These are phyloP conservation scores for Pythium sukuiense DNA, from an alignment of 352 stramenopile species.

Conservation along the genomic window DNA sequence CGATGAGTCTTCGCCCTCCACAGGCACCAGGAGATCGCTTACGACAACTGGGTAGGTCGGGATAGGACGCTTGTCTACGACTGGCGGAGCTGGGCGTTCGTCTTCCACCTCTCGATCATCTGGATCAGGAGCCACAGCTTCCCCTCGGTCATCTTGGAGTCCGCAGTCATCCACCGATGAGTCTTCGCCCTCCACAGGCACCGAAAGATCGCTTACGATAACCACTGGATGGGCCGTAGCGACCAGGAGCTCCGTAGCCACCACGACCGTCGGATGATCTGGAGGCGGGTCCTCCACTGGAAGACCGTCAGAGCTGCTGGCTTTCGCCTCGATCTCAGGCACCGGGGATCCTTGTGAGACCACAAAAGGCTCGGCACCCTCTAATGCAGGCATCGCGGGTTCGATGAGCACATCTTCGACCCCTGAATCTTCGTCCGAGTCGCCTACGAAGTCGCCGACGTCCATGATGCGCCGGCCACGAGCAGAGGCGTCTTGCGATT, in stretches of 20 bases:
- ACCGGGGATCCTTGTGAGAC: no score
- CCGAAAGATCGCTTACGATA: neutral
- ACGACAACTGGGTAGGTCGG: neutral
- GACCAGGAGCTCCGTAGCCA: neutral
- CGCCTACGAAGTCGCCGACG: slow-evolving; percentile 29
- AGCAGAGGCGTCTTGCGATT: neutral
- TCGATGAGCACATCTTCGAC: neutral
- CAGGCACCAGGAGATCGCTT: neutral
- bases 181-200: neutral
- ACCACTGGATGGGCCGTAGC: neutral
- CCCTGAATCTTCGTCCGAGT: slow-evolving; percentile 28
- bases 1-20: neutral
- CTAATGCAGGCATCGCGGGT: neutral
- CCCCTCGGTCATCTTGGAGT: neutral
- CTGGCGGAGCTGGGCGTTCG: no score
- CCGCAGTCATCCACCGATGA: neutral
- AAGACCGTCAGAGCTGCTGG: neutral
- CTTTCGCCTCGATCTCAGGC: neutral
- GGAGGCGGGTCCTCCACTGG: neutral
- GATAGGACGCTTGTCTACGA: no score
- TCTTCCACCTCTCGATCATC: no score
- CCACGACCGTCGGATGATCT: neutral
- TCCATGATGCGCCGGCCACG: slow-evolving; percentile 16
- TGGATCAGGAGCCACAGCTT: neutral
- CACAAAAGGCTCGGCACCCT: neutral